A percentile compares a stretch with the other conserved stretches of the same genome.
Conservation (phyloP, 2,329 filamentous ascomycete genomes). For the Beauveria medogensis region DNA sequence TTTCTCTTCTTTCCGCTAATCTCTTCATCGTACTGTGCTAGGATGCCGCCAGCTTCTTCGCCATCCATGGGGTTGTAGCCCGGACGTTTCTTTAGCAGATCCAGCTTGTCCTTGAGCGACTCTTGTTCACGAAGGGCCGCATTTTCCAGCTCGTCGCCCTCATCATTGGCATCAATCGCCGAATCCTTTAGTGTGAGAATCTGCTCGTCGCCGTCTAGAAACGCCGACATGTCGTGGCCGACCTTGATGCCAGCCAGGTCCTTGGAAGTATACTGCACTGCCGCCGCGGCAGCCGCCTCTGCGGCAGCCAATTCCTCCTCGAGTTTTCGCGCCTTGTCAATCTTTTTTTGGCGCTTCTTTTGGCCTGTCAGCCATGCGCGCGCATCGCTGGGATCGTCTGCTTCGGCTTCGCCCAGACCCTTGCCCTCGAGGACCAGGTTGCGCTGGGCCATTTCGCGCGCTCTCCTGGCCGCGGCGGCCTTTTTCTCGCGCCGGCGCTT, state of each 20-base stretch:
- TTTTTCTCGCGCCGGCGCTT: slow-evolving; percentile 74
- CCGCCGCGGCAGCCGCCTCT: slow-evolving; percentile 57
- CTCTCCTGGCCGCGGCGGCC: slow-evolving; percentile 77
- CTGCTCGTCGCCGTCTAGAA: slow-evolving; percentile 78
- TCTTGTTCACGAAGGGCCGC: slow-evolving; percentile 63
- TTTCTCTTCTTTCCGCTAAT: slow-evolving; percentile 86
- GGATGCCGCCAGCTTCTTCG: slow-evolving; percentile 55
- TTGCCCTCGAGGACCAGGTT: slow-evolving; percentile 70
- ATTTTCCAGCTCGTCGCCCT: slow-evolving; percentile 75
- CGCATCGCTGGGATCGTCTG: slow-evolving; percentile 61
- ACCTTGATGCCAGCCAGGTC: slow-evolving; percentile 89
- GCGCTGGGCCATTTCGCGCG: slow-evolving; percentile 74
- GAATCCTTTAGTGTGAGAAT: slow-evolving; percentile 92
- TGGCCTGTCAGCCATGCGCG: slow-evolving; percentile 80
- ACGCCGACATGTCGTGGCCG: slow-evolving; percentile 74
- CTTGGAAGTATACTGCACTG: slow-evolving; percentile 66
- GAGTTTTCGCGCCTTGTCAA: slow-evolving; percentile 63
- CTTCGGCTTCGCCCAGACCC: slow-evolving; percentile 70
- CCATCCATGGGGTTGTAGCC: slow-evolving; percentile 80
- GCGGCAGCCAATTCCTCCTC: slow-evolving; percentile 74
- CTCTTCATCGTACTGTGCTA: slow-evolving; percentile 93
- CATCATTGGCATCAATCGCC: slow-evolving; percentile 64
- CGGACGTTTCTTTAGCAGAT: slow-evolving; percentile 83
- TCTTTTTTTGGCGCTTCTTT: slow-evolving; percentile 91
- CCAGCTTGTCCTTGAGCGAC: slow-evolving; percentile 64